Percentiles rank a stretch among this genome's conserved stretches.
These are phyloP conservation scores for Pluteus cervinus DNA, from an alignment of 768 basidiomycete genomes.

Conservation along the genomic window DNA sequence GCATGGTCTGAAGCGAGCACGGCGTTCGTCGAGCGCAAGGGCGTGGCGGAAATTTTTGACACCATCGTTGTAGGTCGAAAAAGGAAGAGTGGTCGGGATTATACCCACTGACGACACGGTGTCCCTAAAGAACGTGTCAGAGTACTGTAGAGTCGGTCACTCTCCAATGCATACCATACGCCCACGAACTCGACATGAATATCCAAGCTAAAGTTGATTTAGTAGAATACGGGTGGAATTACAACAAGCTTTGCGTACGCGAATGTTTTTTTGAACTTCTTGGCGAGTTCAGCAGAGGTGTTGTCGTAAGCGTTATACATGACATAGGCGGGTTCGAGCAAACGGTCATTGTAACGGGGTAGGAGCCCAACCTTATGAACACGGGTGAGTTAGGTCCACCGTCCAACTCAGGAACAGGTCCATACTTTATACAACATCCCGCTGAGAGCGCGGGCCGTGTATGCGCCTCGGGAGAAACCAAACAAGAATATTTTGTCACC, in stretches of 20 bases:
- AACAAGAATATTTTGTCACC: slow-evolving; percentile 1
- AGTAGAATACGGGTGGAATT: neutral
- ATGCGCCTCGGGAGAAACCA: slow-evolving; percentile 14
- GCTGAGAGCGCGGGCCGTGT: slow-evolving; percentile 15
- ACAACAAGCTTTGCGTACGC: slow-evolving; percentile 15
- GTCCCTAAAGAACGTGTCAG: neutral
- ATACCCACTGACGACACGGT: neutral
- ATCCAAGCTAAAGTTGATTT: neutral
- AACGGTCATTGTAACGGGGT: slow-evolving; percentile 8
- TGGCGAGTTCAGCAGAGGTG: slow-evolving; percentile 7
- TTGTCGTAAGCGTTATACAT: slow-evolving; percentile 4
- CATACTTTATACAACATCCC: slow-evolving; percentile 7
- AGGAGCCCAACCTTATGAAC: slow-evolving; percentile 15
- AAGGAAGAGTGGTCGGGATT: neutral
- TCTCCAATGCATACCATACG: neutral
- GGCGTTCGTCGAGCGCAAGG: neutral
- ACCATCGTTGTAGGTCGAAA: neutral
- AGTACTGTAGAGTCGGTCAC: neutral
- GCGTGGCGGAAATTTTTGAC: neutral
- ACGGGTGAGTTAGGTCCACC: neutral
- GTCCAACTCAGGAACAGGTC: too few species aligned
- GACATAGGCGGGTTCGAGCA: slow-evolving; percentile 9
- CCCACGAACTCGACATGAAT: neutral
- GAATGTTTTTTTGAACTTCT: slow-evolving; percentile 36
- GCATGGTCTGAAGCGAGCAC: neutral